These are phyloP conservation scores for Paracoccidioides brasiliensis DNA, from an alignment of 2,329 filamentous ascomycete genomes.

Conservation along the genomic window DNA sequence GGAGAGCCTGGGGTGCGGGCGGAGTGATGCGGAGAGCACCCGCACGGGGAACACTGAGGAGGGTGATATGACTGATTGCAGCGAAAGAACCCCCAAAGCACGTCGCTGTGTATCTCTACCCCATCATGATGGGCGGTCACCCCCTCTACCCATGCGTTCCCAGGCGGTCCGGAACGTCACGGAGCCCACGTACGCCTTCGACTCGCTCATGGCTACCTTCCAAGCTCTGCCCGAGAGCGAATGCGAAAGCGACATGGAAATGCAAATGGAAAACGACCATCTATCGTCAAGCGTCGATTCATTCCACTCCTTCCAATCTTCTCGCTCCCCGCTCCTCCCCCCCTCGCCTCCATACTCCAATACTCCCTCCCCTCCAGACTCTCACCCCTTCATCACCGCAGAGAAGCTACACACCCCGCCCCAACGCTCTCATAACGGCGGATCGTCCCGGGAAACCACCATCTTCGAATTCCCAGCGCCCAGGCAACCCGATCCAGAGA, in stretches of 20 bases:
- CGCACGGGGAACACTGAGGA: not conserved
- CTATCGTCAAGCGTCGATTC: conserved; percentile 29
- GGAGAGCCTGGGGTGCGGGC: conserved; percentile 16
- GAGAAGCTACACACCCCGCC: not conserved
- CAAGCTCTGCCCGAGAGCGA: conserved; percentile 20
- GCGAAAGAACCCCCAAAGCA: not conserved
- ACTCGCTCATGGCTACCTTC: conserved; percentile 27
- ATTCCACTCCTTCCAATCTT: conserved; percentile 28
- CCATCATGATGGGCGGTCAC: not conserved
- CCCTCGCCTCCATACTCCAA: conserved; percentile 11
- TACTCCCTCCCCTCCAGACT: conserved; percentile 12
- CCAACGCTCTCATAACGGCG: conserved; percentile 15
- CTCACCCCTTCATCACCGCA: conserved; percentile 10
- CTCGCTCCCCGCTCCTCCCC: conserved; percentile 8
- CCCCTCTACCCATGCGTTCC: conserved; percentile 7
- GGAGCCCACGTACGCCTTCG: conserved; percentile 22
- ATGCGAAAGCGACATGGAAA: conserved; percentile 6
- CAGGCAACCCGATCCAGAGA: not conserved
- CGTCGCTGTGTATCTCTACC: not conserved
- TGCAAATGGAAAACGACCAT: conserved; percentile 10
- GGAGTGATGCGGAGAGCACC: conserved; percentile 16
- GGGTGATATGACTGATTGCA: conserved; percentile 1
- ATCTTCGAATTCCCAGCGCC: conserved; percentile 9
- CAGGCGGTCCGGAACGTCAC: conserved; percentile 14
- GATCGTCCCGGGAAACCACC: conserved; percentile 19